Conservation (phyloP, 768 basidiomycete species). For the Tricholoma furcatifolium region DNA sequence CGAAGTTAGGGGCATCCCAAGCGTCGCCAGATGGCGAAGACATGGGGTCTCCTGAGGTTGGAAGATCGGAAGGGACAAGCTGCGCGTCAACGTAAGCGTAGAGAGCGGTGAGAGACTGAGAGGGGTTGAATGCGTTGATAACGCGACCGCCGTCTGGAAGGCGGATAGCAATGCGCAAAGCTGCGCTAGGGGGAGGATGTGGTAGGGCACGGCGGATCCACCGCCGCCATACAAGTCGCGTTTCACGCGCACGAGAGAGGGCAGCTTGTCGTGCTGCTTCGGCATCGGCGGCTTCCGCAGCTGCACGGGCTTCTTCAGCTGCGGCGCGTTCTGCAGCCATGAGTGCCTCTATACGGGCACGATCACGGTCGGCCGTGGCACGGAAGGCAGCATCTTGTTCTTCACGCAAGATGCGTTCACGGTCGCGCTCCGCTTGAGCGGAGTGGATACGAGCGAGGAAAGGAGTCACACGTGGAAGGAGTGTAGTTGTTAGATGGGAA, state of each 20-base stretch:
- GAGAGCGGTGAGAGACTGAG: slow-evolving; percentile 56
- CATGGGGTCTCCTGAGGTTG: slow-evolving; percentile 39
- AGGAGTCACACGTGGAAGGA: slow-evolving; percentile 80
- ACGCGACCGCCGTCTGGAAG: slow-evolving; percentile 56
- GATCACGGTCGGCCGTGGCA: slow-evolving; percentile 2
- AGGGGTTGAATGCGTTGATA: slow-evolving; percentile 52
- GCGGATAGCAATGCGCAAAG: slow-evolving; percentile 51
- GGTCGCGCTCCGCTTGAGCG: slow-evolving; percentile 46
- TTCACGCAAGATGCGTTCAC: slow-evolving; percentile 63
- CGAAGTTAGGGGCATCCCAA: slow-evolving; percentile 33
- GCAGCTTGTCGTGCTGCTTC: slow-evolving; percentile 22
- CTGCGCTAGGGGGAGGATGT: slow-evolving; percentile 8
- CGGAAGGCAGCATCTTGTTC: slow-evolving; percentile 63
- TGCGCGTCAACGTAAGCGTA: slow-evolving; percentile 74
- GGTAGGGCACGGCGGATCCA: slow-evolving; percentile 50
- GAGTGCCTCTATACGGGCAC: slow-evolving; percentile 48
- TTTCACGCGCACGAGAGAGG: not conserved
- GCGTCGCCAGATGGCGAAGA: slow-evolving; percentile 38
- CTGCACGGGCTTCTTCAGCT: slow-evolving; percentile 30
- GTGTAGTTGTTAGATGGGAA: slow-evolving; percentile 63
- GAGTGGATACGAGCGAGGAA: slow-evolving; percentile 66
- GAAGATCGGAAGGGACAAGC: slow-evolving; percentile 42
- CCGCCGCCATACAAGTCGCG: slow-evolving; percentile 27
- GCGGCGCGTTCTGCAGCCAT: slow-evolving; percentile 41
- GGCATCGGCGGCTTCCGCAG: slow-evolving; percentile 9